Evolutionary conservation across 2,329 filamentous ascomycete genomes (phyloP), one percentile per base, ranked within the genome.

Genomic region (Scedosporium dehoogii): DNA sequence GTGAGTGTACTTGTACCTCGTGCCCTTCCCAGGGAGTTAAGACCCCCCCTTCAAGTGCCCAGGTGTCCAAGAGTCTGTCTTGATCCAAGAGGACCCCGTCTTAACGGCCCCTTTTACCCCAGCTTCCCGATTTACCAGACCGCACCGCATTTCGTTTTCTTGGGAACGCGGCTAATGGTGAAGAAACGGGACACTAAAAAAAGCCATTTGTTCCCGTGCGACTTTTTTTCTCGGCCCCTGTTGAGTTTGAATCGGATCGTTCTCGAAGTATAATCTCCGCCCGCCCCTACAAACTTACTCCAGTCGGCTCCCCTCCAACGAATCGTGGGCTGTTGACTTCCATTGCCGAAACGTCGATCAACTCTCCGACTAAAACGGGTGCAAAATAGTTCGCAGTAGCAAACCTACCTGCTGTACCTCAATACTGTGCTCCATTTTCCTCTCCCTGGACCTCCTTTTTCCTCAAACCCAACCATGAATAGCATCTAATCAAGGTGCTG

Each of bases 321-420:
- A 56, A 61, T 29, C 59, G 48, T 53, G 48, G 23, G 14, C 38
- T 59, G 25, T 14, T 59, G 29, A 44, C 33, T 38, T 59, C 7
- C 57, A 38, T 38, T 62, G 60, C 60, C 60, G 60, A 62, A 58
- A 58, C 60, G 60, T 56, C 60, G 60, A 58, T 62, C 60, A 57
- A 18, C 33, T 38, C 51, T 23, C 51, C 53, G 3, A 18, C 42
- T 16, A 23, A 62, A 57, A 58, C 60, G 60, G 38, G 60, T 53
- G 60, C 38, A 41, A 58, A 62, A 29, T 53, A 21, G 53, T 29
- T 33, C 42, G 27, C 25, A 38, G 25, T 23, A 55, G 51, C 23
- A 55, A 23, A 55, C 51, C 51, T 38, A 38, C n/a, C 51, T 55
- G 51, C 10, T 55, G 51, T 23, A 14, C 51, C 18, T 5, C 51